A percentile compares a stretch with the other conserved stretches of the same genome.
These are phyloP conservation scores for Rhizopogon roseolus DNA, from an alignment of 768 basidiomycete genomes.

Conservation along the genomic window DNA sequence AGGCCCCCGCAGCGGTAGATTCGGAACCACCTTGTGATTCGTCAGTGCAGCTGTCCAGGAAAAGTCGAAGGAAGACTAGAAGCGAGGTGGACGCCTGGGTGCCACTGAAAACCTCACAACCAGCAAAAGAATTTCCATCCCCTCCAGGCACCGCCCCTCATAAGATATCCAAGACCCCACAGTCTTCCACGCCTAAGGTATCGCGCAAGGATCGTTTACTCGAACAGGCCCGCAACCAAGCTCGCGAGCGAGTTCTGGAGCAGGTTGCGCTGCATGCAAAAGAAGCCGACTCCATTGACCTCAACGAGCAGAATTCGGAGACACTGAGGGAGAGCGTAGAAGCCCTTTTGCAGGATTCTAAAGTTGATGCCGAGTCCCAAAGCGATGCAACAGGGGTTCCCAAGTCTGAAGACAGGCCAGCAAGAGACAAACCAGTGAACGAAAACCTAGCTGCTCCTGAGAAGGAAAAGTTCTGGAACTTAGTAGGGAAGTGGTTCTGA, in stretches of 20 bases:
- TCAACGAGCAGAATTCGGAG: constrained; percentile 3
- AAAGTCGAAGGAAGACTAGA: neutral
- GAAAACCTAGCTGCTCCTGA: neutral
- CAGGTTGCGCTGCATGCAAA: neutral
- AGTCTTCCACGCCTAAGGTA: neutral
- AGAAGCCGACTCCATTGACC: neutral
- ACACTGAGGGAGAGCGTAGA: constrained; percentile 22
- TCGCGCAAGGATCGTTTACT: constrained; percentile 4
- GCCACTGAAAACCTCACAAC: neutral
- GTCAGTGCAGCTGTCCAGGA: neutral
- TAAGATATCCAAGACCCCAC: neutral
- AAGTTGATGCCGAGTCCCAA: neutral
- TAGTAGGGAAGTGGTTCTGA: constrained; percentile 4
- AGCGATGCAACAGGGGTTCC: neutral
- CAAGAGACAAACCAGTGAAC: neutral
- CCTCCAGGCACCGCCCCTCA: neutral
- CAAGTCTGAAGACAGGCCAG: neutral
- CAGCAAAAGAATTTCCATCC: neutral
- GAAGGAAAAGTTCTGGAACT: constrained; percentile 4
- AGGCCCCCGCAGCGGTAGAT: neutral
- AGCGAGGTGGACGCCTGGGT: neutral
- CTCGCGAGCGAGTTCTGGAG: neutral
- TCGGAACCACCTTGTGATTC: neutral
- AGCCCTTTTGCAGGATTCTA: constrained; percentile 3
- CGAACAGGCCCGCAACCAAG: constrained; percentile 4